Percentiles rank a stretch among this genome's conserved stretches.
phyloP scores from a whole-genome alignment of 805 yeast species.

The Suhomyces faveliae region DNA sequence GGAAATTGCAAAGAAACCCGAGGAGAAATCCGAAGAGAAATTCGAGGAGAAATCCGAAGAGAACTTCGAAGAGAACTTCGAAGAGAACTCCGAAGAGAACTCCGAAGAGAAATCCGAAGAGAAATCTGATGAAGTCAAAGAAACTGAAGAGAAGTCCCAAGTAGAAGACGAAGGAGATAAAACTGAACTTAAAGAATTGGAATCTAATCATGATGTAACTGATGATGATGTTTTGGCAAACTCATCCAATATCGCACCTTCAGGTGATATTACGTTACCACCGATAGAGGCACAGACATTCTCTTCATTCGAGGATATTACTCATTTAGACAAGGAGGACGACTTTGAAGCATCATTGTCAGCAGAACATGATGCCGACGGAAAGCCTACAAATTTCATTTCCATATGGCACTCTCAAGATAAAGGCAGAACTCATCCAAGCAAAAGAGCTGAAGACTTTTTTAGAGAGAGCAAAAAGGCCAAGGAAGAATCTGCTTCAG shows the following conservation, averaged over 20 bases:
- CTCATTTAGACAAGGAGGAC: constrained; percentile 22
- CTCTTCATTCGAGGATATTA: constrained; percentile 41
- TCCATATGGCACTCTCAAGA: constrained; percentile 46
- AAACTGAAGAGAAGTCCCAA: not conserved
- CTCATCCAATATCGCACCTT: constrained; percentile 41
- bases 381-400: constrained; percentile 27
- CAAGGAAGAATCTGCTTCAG: not conserved
- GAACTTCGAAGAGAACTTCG: not conserved
- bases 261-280: constrained; percentile 35
- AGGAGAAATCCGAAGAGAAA: not conserved
- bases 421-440: constrained; percentile 12
- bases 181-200: not conserved
- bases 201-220: not conserved
- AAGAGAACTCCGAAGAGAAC: not conserved
- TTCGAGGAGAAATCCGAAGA: not conserved
- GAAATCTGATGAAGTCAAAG: constrained; percentile 16
- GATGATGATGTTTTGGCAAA: constrained; percentile 34
- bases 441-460: constrained; percentile 11
- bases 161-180: too few relatives aligned
- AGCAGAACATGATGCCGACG: constrained; percentile 40
- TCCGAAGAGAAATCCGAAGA: not conserved
- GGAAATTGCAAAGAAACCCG: not conserved
- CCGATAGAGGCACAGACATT: constrained; percentile 42
- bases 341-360: constrained; percentile 41
- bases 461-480: constrained; percentile 7